phyloP scores from a whole-genome alignment of 345 rosid genomes.

The Chamaenerion angustifolium region DNA sequence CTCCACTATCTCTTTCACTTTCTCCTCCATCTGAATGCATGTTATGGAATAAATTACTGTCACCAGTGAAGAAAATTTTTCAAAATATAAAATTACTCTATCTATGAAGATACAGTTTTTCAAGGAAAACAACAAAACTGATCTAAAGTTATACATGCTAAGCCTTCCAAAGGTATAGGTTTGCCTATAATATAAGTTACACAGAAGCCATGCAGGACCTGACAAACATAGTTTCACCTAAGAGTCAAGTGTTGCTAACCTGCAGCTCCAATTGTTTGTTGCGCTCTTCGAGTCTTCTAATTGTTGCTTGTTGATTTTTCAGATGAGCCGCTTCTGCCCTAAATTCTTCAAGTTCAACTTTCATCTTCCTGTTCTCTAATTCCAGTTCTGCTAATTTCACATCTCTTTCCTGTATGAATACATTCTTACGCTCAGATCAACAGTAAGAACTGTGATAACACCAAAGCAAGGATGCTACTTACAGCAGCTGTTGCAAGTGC shows the following conservation, averaged over 20 bases:
- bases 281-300: constrained; percentile 96
- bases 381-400: constrained; percentile 70
- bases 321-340: constrained; percentile 91
- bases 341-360: constrained; percentile 89
- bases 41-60: constrained; percentile 2
- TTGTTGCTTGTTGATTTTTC: constrained; percentile 96
- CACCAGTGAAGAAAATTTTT: neutral
- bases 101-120: too few species aligned
- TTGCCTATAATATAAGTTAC: too few species aligned
- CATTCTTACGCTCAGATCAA: neutral
- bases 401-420: constrained; percentile 76
- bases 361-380: constrained; percentile 92
- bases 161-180: too few species aligned
- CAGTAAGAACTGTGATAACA: neutral
- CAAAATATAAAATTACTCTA: neutral
- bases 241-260: constrained; percentile 25
- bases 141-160: too few species aligned
- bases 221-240: neutral
- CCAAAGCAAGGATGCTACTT: constrained; percentile 18
- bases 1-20: constrained; percentile 95
- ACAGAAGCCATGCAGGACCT: neutral
- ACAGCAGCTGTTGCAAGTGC: constrained; percentile 90
- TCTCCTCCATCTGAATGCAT: constrained; percentile 84
- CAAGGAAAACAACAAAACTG: too few species aligned
- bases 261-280: constrained; percentile 95